A percentile compares a stretch with the other conserved stretches of the same genome.
Conservation (phyloP, 441 rosid genomes). For the Brassica hybrid region DNA sequence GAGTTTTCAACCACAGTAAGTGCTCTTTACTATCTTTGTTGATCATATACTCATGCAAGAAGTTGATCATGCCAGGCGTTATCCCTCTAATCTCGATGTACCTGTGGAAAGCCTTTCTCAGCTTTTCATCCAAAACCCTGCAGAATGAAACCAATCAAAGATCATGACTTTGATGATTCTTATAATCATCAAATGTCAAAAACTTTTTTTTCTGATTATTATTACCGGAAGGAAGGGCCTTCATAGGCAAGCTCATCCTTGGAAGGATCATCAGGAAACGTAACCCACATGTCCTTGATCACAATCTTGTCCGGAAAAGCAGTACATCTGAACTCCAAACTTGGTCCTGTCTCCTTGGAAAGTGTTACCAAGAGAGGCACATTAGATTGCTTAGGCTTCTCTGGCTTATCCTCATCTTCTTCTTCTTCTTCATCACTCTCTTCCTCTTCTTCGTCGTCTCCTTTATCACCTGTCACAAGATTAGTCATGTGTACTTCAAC, state of each 20-base stretch:
- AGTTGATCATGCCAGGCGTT: slow-evolving; percentile 72
- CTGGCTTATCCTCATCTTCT: slow-evolving; percentile 62
- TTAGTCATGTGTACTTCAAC: slow-evolving; percentile 88
- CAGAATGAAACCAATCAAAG: slow-evolving; percentile 22
- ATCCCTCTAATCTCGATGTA: slow-evolving; percentile 80
- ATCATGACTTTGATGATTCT: slow-evolving; percentile 9
- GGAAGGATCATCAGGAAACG: slow-evolving; percentile 50
- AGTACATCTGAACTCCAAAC: slow-evolving; percentile 68
- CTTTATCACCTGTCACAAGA: slow-evolving; percentile 74
- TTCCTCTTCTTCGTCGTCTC: slow-evolving; percentile 42
- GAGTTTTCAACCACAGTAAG: slow-evolving; percentile 66
- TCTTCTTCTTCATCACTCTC: slow-evolving; percentile 55
- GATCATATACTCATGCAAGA: slow-evolving; percentile 88
- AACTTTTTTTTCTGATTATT: neutral
- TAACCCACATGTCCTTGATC: slow-evolving; percentile 66
- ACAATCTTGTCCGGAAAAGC: slow-evolving; percentile 74
- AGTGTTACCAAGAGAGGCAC: slow-evolving; percentile 70
- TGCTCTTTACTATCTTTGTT: slow-evolving; percentile 81
- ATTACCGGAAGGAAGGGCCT: slow-evolving; percentile 88
- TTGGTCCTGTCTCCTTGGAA: slow-evolving; percentile 62
- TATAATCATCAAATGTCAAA: neutral
- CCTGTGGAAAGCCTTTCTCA: slow-evolving; percentile 76
- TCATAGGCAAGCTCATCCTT: slow-evolving; percentile 69
- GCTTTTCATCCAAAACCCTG: slow-evolving; percentile 81
- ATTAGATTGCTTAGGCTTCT: slow-evolving; percentile 60